These are phyloP conservation scores for Pseudofabraea citricarpa DNA, from an alignment of 2,329 filamentous ascomycete genomes.

Conservation along the genomic window DNA sequence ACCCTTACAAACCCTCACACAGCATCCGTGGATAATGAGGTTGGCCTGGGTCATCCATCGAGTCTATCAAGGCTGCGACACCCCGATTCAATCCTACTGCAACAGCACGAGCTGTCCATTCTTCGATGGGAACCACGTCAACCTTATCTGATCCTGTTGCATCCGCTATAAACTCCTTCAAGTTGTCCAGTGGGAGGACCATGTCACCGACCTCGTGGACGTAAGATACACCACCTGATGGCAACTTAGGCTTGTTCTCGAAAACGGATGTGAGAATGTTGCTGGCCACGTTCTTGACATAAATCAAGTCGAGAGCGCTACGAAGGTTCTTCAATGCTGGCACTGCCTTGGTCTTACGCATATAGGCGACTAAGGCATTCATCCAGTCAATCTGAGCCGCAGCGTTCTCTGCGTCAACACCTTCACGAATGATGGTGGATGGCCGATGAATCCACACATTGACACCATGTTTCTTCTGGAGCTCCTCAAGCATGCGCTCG, in stretches of 20 bases:
- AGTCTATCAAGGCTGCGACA: neutral
- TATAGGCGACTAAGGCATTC: neutral
- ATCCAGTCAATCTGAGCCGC: neutral
- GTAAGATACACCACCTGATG: neutral
- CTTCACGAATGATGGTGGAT: slow-evolving; percentile 10
- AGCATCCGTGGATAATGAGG: slow-evolving; percentile 25
- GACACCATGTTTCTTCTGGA: neutral
- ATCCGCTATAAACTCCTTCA: neutral
- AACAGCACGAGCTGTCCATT: neutral
- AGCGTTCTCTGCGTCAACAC: neutral
- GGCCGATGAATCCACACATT: slow-evolving; percentile 27
- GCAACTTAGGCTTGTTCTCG: neutral
- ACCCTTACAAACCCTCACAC: too few species aligned
- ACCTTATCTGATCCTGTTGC: neutral
- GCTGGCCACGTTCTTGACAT: neutral
- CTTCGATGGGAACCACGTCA: neutral
- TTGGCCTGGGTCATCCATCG: neutral
- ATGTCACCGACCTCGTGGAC: neutral
- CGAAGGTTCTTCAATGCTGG: neutral
- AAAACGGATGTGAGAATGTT: neutral
- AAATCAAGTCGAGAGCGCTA: neutral
- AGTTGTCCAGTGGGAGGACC: neutral
- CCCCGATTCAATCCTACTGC: neutral
- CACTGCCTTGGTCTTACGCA: neutral
- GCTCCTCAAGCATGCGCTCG: slow-evolving; percentile 17